Evolutionary conservation across 75 land plant genomes (phyloP), one percentile per base, ranked within the genome.

Genomic region (Ceratopteris richardii): DNA sequence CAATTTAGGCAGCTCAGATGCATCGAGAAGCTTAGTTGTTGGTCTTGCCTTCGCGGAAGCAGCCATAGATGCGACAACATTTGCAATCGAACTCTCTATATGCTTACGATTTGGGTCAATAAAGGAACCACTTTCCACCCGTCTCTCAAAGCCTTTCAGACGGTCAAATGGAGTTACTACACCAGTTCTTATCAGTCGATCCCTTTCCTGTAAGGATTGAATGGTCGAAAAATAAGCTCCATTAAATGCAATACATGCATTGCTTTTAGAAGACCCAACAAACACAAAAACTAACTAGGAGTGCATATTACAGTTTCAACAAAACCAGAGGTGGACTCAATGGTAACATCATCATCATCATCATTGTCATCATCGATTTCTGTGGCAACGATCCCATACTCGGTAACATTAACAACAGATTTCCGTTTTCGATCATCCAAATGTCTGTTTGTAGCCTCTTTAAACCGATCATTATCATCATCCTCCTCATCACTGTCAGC

Each of bases 91-190:
- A n/a, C 64, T 54, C 44, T 73, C 63, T 29, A 69, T 69, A 66
- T 41, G 43, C 68, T 60, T 57, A 63, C 69, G 62, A 50, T 40
- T 62, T 17, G 30, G 31, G 24, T 51, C 18, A 57, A 79, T 51
- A 58, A 62, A 64, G 24, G 74, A 74, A 54, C 74, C 59, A 54
- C 72, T 70, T 64, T 88, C 80, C 27, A 93, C 66, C 25, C 86
- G 75, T 0, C 95, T 89, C 58, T 93, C 98, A 79, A 84, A 93
- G 5, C 95, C 98, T 78, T 85, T 77, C 21, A 93, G 78, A 57
- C 74, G 80, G 58, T 85, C 81, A 66, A 93, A 93, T 36, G 98
- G 98, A 31, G 98, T 93, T 18, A 86, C 64, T 19, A 84, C 66
- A 20, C 98, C 98, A 55, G 82, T 88, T 29, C 98, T 77, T 30